Evolutionary conservation across 352 stramenopile genomes (phyloP), one percentile per base, ranked within the genome.

Genomic region (Peronosclerospora sorghi): DNA sequence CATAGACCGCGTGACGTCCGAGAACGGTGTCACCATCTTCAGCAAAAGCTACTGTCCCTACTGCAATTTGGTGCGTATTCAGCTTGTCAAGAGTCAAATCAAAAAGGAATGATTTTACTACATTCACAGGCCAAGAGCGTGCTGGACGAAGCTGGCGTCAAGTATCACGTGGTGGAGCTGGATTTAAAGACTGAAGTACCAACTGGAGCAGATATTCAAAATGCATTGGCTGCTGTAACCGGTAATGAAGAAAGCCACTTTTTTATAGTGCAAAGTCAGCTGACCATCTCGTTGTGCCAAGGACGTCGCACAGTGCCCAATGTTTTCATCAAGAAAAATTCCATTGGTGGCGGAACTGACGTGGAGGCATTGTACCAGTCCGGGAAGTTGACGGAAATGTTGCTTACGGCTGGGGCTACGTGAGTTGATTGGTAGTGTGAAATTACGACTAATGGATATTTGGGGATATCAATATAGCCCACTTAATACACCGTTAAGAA

Each of bases 41-140:
- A 96, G 83, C 51, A 98, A 98, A 69, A 78, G 76, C 15, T 96
- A 91, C 62, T 98, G 93, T 45, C 87, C 86, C 2, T 97, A 95
- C 61, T 98, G 93, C 59, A 67, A 59, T 18, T 56, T 77, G 56
- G 74, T 84, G 48, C 34, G 42, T 21, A 8, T 32, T 4, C 1
- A 9, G 13, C 8, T 35, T n/a, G 2, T 15, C 8, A 17, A 17
- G 12, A 15, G 2, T 35, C 8, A 5, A 35, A 14, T 17, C 5
- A 13, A 19, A 24, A 49, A 28, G 27, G 15, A 13, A 8, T 19
- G 32, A 10, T n/a, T 35, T 46, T 35, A 37, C 4, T 28, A 39
- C 17, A 15, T 30, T n/a, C 5, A 19, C 45, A 86, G 53, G 92
- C 92, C 6, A 97, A 98, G 51, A 47, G 82, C 51, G 62, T 82